phyloP scores from a whole-genome alignment of 352 stramenopile species.

The Elongisporangium prolatum region DNA sequence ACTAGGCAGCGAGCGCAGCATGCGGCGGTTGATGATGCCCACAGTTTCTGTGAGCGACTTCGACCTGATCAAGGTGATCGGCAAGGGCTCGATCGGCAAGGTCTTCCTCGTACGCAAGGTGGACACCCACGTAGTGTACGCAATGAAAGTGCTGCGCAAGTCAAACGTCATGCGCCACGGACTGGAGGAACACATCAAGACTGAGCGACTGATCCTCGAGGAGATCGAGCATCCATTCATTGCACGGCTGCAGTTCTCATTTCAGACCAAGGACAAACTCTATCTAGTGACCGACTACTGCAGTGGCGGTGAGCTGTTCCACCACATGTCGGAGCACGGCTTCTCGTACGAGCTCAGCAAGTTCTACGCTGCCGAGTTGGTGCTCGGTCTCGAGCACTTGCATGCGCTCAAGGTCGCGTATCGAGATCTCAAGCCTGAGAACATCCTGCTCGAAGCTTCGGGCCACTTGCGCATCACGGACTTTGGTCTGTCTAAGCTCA shows the following conservation, averaged over 20 bases:
- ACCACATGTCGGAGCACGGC: slow-evolving; percentile 93
- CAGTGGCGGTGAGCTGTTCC: slow-evolving; percentile 96
- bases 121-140: slow-evolving; percentile 89
- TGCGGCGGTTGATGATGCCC: slow-evolving; percentile 17
- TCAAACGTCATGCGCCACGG: slow-evolving; percentile 90
- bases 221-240: slow-evolving; percentile 98
- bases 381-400: slow-evolving; percentile 93
- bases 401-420: slow-evolving; percentile 95
- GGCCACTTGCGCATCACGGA: slow-evolving; percentile 97
- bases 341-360: slow-evolving; percentile 58
- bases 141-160: slow-evolving; percentile 99
- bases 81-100: slow-evolving; percentile 85
- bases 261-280: slow-evolving; percentile 92
- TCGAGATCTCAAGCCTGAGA: slow-evolving; percentile 97
- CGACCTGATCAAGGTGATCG: slow-evolving; percentile 80
- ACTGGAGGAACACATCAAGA: slow-evolving; percentile 94
- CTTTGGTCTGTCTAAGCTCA: slow-evolving; percentile 89
- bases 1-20: slow-evolving; percentile 32
- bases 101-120: slow-evolving; percentile 86
- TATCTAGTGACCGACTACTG: slow-evolving; percentile 90
- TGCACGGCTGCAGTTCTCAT: slow-evolving; percentile 95
- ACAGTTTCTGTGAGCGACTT: slow-evolving; percentile 81
- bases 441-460: slow-evolving; percentile 82
- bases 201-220: slow-evolving; percentile 97
- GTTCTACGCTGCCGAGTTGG: slow-evolving; percentile 97